phyloP scores from a whole-genome alignment of 2,329 filamentous ascomycete species.

The Knufia petricola region DNA sequence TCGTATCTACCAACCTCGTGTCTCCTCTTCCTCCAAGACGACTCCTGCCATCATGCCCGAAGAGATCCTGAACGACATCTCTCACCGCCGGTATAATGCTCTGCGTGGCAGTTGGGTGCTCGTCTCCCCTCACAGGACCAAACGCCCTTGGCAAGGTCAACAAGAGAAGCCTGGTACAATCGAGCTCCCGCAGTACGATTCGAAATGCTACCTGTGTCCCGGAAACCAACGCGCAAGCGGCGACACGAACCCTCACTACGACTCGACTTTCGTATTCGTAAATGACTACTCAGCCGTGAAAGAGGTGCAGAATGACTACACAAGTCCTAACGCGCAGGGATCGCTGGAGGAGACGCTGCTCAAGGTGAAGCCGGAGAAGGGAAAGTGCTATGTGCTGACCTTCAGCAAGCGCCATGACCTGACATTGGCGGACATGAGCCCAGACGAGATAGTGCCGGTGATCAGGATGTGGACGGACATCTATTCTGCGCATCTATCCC shows the following conservation, averaged over 20 bases:
- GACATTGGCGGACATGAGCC: conserved; percentile 80
- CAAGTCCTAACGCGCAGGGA: conserved; percentile 20
- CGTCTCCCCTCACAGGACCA: conserved; percentile 91
- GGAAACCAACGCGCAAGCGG: conserved; percentile 82
- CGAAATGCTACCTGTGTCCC: conserved; percentile 89
- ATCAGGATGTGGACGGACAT: conserved; percentile 87
- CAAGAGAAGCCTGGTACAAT: conserved; percentile 63
- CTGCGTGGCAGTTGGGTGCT: conserved; percentile 84
- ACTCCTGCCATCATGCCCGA: conserved; percentile 50
- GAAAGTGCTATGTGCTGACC: conserved; percentile 93
- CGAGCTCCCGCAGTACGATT: conserved; percentile 70
- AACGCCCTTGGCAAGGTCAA: conserved; percentile 91
- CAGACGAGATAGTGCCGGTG: conserved; percentile 67
- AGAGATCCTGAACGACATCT: conserved; percentile 84
- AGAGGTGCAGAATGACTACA: conserved; percentile 78
- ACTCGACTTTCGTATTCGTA: conserved; percentile 83
- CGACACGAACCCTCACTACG: conserved; percentile 75
- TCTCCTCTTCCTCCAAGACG: neutral
- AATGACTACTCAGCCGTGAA: conserved; percentile 98
- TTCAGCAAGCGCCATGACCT: conserved; percentile 86
- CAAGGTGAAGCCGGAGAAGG: conserved; percentile 74
- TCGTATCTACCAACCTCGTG: too few species aligned
- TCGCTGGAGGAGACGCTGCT: conserved; percentile 69
- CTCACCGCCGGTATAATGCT: conserved; percentile 87
- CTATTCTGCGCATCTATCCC: conserved; percentile 71